A percentile compares a stretch with the other conserved stretches of the same genome.
Evolutionary conservation across 768 basidiomycete species (phyloP).

Genomic region (Lactarius indigo): DNA sequence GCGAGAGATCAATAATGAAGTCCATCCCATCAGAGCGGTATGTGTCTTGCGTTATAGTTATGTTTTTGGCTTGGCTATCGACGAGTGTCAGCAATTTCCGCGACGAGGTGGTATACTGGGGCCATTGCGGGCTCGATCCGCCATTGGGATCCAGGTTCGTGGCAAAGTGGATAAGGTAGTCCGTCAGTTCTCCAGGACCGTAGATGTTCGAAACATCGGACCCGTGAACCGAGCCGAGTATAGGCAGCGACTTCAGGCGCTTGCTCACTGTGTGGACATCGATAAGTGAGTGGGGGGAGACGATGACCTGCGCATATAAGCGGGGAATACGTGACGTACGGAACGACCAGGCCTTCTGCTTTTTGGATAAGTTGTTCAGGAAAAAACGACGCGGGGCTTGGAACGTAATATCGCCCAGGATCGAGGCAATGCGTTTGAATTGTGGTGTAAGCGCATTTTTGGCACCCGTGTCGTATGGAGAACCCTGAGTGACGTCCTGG

Average conservation of each 20-base stretch:
- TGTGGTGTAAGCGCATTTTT: conserved; percentile 32
- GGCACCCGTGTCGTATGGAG: conserved; percentile 31
- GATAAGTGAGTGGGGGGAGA: not conserved
- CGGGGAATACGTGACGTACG: conserved; percentile 29
- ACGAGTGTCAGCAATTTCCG: conserved; percentile 21
- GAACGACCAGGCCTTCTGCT: conserved; percentile 35
- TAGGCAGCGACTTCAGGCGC: conserved; percentile 31
- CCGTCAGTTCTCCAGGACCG: conserved; percentile 16
- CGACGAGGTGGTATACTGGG: conserved; percentile 13
- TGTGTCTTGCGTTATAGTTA: conserved; percentile 24
- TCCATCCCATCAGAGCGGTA: conserved; percentile 18
- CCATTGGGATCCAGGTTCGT: conserved; percentile 32
- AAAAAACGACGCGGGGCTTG: conserved; percentile 38
- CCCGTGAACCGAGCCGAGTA: conserved; percentile 30
- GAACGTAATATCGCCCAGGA: conserved; percentile 38
- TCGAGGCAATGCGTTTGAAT: conserved; percentile 39
- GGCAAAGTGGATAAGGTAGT: conserved; percentile 28
- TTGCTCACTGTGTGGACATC: conserved; percentile 33
- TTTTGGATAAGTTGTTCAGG: conserved; percentile 31
- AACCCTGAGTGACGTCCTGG: conserved; percentile 28
- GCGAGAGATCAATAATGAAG: conserved; percentile 2
- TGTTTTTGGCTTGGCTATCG: not conserved
- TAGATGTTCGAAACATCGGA: conserved; percentile 18
- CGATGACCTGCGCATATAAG: too few relatives aligned
- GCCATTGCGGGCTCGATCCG: conserved; percentile 14